These are phyloP conservation scores for Rhizopogon vinicolor DNA, from an alignment of 768 basidiomycete species.

Conservation along the genomic window DNA sequence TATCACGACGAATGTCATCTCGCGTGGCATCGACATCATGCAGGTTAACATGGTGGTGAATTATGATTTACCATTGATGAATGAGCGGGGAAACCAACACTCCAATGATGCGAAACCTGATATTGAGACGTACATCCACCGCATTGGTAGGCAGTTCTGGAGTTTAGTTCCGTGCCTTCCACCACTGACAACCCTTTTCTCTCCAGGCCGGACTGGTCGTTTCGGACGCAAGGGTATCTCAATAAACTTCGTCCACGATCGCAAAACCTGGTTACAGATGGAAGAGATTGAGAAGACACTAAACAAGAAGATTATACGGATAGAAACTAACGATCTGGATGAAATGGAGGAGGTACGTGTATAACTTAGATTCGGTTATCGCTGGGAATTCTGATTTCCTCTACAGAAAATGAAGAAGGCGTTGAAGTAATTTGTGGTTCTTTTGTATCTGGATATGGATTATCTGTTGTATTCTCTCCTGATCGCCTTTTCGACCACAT, in stretches of 20 bases:
- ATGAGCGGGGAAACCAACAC: slow-evolving; percentile 49
- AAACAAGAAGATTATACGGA: slow-evolving; percentile 73
- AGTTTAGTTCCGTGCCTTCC: background rate
- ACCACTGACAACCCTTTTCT: background rate
- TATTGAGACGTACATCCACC: slow-evolving; percentile 95
- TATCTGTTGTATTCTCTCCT: background rate
- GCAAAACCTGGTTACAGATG: slow-evolving; percentile 85
- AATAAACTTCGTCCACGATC: slow-evolving; percentile 95
- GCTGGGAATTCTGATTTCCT: background rate
- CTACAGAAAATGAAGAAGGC: slow-evolving; percentile 79
- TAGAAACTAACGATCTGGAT: slow-evolving; percentile 88
- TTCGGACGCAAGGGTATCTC: slow-evolving; percentile 97
- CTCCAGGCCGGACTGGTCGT: slow-evolving; percentile 88
- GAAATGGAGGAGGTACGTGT: slow-evolving; percentile 84
- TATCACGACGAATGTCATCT: slow-evolving; percentile 98
- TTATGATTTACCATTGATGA: slow-evolving; percentile 90
- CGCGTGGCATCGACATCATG: slow-evolving; percentile 95
- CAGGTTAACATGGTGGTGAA: slow-evolving; percentile 99
- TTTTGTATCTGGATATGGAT: background rate
- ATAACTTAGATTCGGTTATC: background rate
- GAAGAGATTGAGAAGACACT: slow-evolving; percentile 80
- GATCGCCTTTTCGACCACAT: background rate
- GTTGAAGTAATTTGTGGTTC: slow-evolving; percentile 43
- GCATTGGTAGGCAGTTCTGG: slow-evolving; percentile 67
- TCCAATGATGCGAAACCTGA: slow-evolving; percentile 65